These are phyloP conservation scores for Knoxia roxburghii DNA, from an alignment of 257 asterid genomes.

Conservation along the genomic window DNA sequence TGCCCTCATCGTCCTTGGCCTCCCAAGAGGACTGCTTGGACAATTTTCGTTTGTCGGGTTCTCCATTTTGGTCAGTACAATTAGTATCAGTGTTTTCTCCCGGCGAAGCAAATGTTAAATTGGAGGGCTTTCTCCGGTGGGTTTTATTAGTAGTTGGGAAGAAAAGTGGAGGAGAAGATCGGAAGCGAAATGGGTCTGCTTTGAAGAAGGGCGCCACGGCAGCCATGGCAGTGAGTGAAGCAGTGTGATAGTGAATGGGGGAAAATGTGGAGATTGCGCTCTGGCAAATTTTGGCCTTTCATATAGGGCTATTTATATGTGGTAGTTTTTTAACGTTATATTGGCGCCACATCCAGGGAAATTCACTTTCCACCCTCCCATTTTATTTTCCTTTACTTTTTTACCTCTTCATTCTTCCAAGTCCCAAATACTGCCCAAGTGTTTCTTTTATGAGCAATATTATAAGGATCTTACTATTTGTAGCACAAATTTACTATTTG, in stretches of 20 bases:
- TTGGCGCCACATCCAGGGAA: slow-evolving; percentile 17
- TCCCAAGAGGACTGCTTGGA: slow-evolving; percentile 96
- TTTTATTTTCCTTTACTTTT: too few relatives aligned
- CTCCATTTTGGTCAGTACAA: background rate
- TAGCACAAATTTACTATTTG: too few relatives aligned
- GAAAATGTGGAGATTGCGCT: slow-evolving; percentile 7
- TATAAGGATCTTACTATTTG: too few relatives aligned
- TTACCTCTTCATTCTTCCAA: background rate
- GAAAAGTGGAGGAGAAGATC: slow-evolving; percentile 31
- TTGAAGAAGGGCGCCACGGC: slow-evolving; percentile 25
- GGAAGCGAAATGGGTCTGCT: slow-evolving; percentile 19
- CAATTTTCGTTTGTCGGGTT: slow-evolving; percentile 4
- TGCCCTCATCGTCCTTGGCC: slow-evolving; percentile 70
- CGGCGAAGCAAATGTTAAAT: slow-evolving; percentile 11
- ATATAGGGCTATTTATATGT: background rate
- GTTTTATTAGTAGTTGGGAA: slow-evolving; percentile 15
- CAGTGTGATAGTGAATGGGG: background rate
- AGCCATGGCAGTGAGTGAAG: background rate
- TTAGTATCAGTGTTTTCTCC: slow-evolving; percentile 14
- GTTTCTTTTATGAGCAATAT: too few relatives aligned
- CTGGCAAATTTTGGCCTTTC: slow-evolving; percentile 32
- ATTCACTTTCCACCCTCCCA: background rate
- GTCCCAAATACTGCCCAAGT: too few relatives aligned
- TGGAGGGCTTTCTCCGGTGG: slow-evolving; percentile 20
- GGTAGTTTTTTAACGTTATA: background rate